Base-by-base conservation (phyloP, 2,329 filamentous ascomycete species). In the Pseudocercospora cruenta region DNA sequence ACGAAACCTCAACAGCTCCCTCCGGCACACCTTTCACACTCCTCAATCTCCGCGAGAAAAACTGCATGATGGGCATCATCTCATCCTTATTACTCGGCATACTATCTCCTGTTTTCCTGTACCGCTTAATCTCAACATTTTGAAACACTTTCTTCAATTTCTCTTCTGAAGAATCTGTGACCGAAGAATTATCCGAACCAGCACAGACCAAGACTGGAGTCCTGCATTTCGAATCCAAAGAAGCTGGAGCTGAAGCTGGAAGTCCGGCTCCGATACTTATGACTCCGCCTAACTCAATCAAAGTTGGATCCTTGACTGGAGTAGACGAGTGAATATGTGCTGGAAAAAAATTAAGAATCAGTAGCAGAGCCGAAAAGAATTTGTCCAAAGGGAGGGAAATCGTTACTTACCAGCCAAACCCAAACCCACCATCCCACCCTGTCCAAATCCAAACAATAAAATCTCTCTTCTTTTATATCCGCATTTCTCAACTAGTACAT, bases 31-130 rank as follows among this genome's bases (percentile, higher is more conserved):
- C 85, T 63, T 79, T 82, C 51, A 78, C 80, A 71, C 85, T 87
- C 69, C 80, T 74, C 71, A 95, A 78, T 73, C 90, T 85, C 59
- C 90, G 85, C 0, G 90, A 89, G 73, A 93, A 86, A 77, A 89
- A 97, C 74, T 90, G 87, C 93, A 97, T 97, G 67, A 97, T 86
- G 0, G 94, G 93, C 73, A 94, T 76, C 85, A 96, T 94, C 83
- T 98, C 94, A 10, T 96, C 93, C 61, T 90, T 84, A 76, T 85
- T 90, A 54, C 84, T 82, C n/a, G 93, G 93, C 94, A 97, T 97
- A 0, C 85, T 86, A 78, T 96, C 92, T 5, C 90, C 91, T 2
- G 78, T 79, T 75, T 89, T 87, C 74, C 84, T 86, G 88, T 91
- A 95, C 73, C 86, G 86, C 63, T 88, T 88, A 69, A 89, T 83